Evolutionary conservation across 306 rosid genomes (phyloP).

Genomic region (Begonia masoniana): DNA sequence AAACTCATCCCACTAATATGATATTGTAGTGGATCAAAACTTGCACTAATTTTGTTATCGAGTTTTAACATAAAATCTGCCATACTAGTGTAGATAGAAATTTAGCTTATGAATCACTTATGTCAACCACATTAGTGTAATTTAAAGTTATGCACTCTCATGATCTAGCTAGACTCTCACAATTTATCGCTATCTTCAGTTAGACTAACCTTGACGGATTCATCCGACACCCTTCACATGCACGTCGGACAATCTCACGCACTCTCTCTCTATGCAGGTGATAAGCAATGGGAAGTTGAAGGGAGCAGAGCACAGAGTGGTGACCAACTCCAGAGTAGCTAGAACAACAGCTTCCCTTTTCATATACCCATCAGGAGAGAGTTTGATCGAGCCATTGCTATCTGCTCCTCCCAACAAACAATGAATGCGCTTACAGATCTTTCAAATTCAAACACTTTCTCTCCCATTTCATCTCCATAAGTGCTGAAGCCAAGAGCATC

Average conservation of each 20-base stretch:
- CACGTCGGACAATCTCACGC: neutral
- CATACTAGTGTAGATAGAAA: no score
- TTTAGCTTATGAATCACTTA: no score
- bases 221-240: no score
- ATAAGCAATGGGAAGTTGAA: constrained; percentile 47
- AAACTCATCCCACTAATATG: no score
- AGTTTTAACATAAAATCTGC: no score
- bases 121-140: no score
- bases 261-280: constrained; percentile 19
- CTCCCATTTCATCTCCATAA: constrained; percentile 12
- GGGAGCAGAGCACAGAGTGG: constrained; percentile 54
- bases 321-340: constrained; percentile 36
- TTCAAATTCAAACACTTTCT: constrained; percentile 34
- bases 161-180: neutral
- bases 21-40: no score
- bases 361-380: constrained; percentile 41
- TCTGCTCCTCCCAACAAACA: constrained; percentile 16
- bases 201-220: no score
- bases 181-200: neutral
- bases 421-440: constrained; percentile 20
- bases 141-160: neutral
- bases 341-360: constrained; percentile 41
- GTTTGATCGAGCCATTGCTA: constrained; percentile 23
- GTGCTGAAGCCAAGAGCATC: constrained; percentile 24
- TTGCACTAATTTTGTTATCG: no score